These are phyloP conservation scores for Sisymbrium irio DNA, from an alignment of 345 rosid species.

Conservation along the genomic window DNA sequence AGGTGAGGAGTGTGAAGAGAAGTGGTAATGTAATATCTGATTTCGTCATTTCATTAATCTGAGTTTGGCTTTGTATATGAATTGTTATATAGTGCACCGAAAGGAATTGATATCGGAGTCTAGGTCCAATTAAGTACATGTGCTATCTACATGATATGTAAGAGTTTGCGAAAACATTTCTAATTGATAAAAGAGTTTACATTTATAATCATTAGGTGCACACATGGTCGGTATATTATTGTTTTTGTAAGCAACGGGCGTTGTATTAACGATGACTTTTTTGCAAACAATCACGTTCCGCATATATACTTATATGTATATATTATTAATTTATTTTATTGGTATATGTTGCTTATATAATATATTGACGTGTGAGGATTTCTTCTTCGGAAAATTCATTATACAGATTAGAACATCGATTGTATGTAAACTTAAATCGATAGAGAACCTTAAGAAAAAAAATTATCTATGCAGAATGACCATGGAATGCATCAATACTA, in stretches of 20 bases:
- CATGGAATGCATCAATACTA: background rate
- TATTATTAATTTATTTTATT: background rate
- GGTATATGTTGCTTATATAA: background rate
- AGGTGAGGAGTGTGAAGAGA: conserved; percentile 14
- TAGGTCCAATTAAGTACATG: conserved; percentile 26
- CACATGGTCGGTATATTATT: conserved; percentile 2
- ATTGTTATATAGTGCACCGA: background rate
- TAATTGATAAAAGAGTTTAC: conserved; percentile 21
- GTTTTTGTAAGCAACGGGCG: conserved; percentile 4
- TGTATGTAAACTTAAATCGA: background rate
- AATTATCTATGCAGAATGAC: background rate
- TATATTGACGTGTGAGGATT: background rate
- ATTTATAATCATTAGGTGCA: conserved; percentile 14
- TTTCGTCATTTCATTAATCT: conserved; percentile 17
- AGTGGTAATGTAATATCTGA: background rate
- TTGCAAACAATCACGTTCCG: background rate
- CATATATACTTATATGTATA: background rate
- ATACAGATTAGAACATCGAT: background rate
- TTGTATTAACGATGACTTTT: background rate
- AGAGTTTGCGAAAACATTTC: background rate
- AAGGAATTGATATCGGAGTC: background rate
- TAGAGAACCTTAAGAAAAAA: background rate
- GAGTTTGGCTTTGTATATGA: conserved; percentile 4
- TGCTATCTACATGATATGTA: conserved; percentile 7
- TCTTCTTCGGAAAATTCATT: background rate